Evolutionary conservation across 306 rosid genomes (phyloP).

Genomic region (Calophaca sinica): DNA sequence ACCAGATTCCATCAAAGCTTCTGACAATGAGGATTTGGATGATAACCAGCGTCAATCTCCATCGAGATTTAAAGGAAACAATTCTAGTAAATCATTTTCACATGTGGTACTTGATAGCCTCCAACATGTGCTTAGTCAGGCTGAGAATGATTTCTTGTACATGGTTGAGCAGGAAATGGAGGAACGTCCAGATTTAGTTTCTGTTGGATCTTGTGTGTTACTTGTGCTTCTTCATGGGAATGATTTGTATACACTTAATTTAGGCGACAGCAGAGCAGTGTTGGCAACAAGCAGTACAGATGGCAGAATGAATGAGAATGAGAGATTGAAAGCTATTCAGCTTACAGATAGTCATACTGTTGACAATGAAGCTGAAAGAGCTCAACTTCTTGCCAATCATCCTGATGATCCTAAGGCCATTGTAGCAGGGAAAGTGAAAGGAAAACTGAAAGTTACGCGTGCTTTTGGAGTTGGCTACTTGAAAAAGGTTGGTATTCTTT

Average conservation of each 20-base stretch:
- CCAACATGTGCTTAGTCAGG: constrained; percentile 78
- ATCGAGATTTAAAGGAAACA: constrained; percentile 33
- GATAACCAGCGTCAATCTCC: constrained; percentile 46
- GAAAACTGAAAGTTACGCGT: constrained; percentile 93
- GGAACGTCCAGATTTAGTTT: constrained; percentile 96
- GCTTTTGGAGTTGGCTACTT: constrained; percentile 98
- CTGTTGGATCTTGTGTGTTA: constrained; percentile 92
- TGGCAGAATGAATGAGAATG: constrained; percentile 42
- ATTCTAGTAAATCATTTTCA: constrained; percentile 58
- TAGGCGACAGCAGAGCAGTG: constrained; percentile 95
- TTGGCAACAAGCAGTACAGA: constrained; percentile 63
- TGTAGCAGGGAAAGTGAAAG: constrained; percentile 84
- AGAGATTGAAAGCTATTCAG: constrained; percentile 75
- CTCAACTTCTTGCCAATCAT: constrained; percentile 65
- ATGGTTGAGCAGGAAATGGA: constrained; percentile 99
- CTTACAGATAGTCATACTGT: constrained; percentile 88
- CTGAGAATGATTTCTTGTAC: constrained; percentile 87
- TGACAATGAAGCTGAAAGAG: constrained; percentile 80
- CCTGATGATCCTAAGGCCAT: constrained; percentile 85
- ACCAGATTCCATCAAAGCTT: constrained; percentile 53
- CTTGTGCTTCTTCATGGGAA: constrained; percentile 88
- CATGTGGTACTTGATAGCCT: constrained; percentile 78
- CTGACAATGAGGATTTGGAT: constrained; percentile 44
- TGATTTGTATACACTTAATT: constrained; percentile 84
- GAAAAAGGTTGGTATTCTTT: constrained; percentile 72